Base-by-base conservation (phyloP, 352 stramenopile genomes). In the Achlya hypogyna region DNA sequence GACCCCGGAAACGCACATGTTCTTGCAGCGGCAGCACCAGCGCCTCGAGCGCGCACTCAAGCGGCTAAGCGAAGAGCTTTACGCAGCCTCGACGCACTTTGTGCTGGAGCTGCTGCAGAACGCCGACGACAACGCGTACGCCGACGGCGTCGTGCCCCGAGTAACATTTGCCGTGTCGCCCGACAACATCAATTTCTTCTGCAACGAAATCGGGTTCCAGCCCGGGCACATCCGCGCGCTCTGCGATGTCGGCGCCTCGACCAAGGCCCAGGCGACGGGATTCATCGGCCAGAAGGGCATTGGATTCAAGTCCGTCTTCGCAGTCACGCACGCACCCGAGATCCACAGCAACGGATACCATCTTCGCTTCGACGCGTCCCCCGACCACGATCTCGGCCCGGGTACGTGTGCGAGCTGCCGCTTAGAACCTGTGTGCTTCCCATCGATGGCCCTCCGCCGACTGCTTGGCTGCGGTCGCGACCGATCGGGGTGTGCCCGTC, bases 281-380 rank as follows among this genome's bases (percentile, higher is more conserved):
- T 93, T 85, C 68, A 96, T 96, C n/a, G 86, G 87, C 31, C 91
- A 92, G 65, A 96, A 96, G 62, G 87, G 87, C 2, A 96, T 96
- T 51, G 87, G 86, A 25, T 96, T 96, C 63, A 96, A 96, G 72
- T 94, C 84, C n/a, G 87, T 96, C 3, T 96, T 96, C 73, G 91
- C 91, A 65, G 81, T 96, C 23, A 91, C 86, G 0, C 78, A 93
- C 43, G 66, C 71, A 0, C 87, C 87, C 0, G 77, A 96, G 38
- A 83, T 96, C 35, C 87, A 96, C 70, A 95, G 86, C 49, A 95
- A 95, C 52, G 87, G 87, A 18, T 93, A 91, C 58, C 86, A 92
- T 63, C 82, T 93, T 23, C 81, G 78, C 51, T 96, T 95, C 53
- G 72, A 85, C 71, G 76, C 84, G n/a, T 79, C 78, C 25, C 79